Base-by-base conservation (phyloP, 768 basidiomycete species). In the Pulveroboletus sp. region DNA sequence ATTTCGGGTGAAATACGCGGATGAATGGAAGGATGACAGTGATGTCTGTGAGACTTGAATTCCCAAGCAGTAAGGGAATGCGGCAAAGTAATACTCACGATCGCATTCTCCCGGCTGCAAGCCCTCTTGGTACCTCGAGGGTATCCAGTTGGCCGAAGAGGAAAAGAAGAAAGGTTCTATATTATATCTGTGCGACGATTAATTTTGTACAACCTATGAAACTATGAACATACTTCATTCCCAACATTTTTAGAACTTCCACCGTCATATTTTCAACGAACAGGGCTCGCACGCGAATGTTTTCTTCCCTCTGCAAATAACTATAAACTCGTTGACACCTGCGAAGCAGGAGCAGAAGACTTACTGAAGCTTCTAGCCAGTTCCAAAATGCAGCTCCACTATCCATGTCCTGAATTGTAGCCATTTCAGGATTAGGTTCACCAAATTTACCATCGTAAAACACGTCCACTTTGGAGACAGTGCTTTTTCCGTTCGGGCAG, bases 121-220 rank as follows among this genome's bases (percentile, higher is more conserved):
- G 42, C 72, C 75, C 55, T 83, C 82, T 53, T 82, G 77, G 44
- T 78, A 86, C 46, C 82, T 76, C 1, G 81, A 80, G 2, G 83
- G 83, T 53, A 84, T 86, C 82, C 81, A 83, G 51, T 80, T 82
- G 3, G 80, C 60, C 2, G 80, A 78, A 1, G 81, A 82, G 0
- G 80, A 79, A 60, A 82, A 84, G 58, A 79, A 84, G 62, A 84
- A 83, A 0, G 82, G 82, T 53, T 83, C 82, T 49, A 83, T 69
- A 36, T 70, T 69, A 47, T 78, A 81, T 59, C 81, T 71, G 19
- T 12, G 12, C 37, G 26, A 26, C 1, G 39, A 38, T 40, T 29
- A 22, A 1, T 39, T 5, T 32, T n/a, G 26, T 4, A 3, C 13
- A 17, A 35, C 14, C 17, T 5, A 11, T 26, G 27, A 37, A 32